Conservation (phyloP, 106 monocot species). For the Acorus calamus region DNA sequence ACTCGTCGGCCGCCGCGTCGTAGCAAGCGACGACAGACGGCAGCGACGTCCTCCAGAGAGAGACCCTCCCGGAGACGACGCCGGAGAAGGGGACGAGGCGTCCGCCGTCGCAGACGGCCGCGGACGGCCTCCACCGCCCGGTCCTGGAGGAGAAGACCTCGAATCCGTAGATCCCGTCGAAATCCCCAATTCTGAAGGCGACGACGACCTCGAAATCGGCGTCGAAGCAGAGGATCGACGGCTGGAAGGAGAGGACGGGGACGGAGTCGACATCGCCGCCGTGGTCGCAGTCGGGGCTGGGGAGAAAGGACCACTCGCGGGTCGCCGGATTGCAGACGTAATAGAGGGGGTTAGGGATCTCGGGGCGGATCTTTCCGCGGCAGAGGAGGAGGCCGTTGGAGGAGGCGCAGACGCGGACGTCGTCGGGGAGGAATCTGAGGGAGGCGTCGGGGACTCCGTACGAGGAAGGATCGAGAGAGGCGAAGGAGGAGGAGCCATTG, state of each 20-base stretch:
- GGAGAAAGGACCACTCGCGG: slow-evolving; percentile 8
- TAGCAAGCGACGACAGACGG: slow-evolving; percentile 10
- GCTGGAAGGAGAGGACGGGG: slow-evolving; percentile 14
- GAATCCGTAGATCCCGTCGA: slow-evolving; percentile 18
- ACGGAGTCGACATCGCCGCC: slow-evolving; percentile 9
- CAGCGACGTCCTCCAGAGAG: slow-evolving; percentile 37
- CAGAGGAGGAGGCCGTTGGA: slow-evolving; percentile 13
- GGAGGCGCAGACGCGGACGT: slow-evolving; percentile 7
- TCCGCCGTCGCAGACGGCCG: slow-evolving; percentile 7
- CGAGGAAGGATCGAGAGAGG: neutral
- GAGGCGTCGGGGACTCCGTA: neutral
- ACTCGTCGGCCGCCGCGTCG: slow-evolving; percentile 6
- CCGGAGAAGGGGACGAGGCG: slow-evolving; percentile 16
- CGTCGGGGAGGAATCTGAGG: too few species aligned
- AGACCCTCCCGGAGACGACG: slow-evolving; percentile 11
- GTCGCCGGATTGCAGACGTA: slow-evolving; percentile 27
- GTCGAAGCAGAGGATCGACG: slow-evolving; percentile 13
- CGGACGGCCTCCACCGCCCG: slow-evolving; percentile 10
- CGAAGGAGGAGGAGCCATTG: neutral
- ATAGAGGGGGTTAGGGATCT: neutral
- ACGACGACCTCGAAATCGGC: slow-evolving; percentile 18
- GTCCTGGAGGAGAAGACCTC: slow-evolving; percentile 26
- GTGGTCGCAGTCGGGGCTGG: slow-evolving; percentile 3
- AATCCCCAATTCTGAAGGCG: slow-evolving; percentile 3
- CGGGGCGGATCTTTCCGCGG: slow-evolving; percentile 1